These are phyloP conservation scores for Venturia asperata DNA, from an alignment of 2,329 filamentous ascomycete species.

Conservation along the genomic window DNA sequence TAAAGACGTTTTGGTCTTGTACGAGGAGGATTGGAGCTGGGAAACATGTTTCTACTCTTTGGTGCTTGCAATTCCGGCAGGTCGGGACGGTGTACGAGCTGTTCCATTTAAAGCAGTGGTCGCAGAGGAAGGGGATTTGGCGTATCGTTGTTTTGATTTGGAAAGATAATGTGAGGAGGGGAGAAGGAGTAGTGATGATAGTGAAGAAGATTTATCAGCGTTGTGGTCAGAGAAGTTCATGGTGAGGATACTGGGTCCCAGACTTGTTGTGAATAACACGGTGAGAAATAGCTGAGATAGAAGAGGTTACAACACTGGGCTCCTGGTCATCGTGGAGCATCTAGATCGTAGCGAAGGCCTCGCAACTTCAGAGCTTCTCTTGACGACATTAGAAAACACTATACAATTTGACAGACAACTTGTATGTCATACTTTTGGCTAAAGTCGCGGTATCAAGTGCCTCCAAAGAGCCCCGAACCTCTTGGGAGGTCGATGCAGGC, in stretches of 20 bases:
- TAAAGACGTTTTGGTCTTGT: slow-evolving; percentile 3
- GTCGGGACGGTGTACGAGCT: not conserved
- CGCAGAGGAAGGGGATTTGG: not conserved
- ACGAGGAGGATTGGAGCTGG: not conserved
- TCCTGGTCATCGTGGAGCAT: too few species aligned
- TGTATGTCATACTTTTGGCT: too few species aligned
- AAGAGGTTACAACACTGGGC: too few species aligned
- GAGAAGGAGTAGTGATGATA: not conserved
- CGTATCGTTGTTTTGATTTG: not conserved
- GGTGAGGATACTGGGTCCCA: not conserved
- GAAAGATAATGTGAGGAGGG: too few species aligned
- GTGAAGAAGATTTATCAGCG: not conserved
- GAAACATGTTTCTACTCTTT: not conserved
- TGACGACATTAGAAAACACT: too few species aligned
- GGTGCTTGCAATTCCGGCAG: not conserved
- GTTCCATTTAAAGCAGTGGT: slow-evolving; percentile 8
- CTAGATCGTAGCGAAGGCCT: too few species aligned
- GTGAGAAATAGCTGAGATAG: too few species aligned
- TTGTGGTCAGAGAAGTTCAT: not conserved
- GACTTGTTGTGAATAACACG: not conserved
- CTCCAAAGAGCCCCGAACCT: too few species aligned
- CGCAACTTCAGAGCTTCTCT: too few species aligned
- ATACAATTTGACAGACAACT: too few species aligned
- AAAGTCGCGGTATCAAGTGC: too few species aligned
- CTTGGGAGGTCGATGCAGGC: not conserved